Base-by-base conservation (phyloP, 1,139 yeast species). In the Trichomonascaceae sp. region DNA sequence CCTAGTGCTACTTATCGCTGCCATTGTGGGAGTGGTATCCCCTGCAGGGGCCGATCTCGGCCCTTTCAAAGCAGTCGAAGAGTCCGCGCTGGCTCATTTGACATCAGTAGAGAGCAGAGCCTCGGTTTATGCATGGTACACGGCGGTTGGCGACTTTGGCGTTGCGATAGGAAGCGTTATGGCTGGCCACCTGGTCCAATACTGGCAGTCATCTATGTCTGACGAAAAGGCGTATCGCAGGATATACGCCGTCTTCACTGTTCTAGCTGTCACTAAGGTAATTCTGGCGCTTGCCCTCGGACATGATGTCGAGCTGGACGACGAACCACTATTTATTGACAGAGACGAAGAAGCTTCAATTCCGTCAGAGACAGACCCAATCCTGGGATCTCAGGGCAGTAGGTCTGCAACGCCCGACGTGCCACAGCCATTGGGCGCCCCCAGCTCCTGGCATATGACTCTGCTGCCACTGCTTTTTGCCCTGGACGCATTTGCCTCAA, bases 21-120 rank as follows among this genome's bases (percentile, higher is more conserved):
- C 75, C 2, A 60, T 63, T n/a, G 37, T 70, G 29, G 77, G 76
- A 16, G 66, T 81, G 6, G 76, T 81, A 4, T 78, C 92, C 1
- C 89, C 93, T 1, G 71, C 81, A 17, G 92, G 93, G 23, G 81
- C 75, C 44, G 93, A 81, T 48, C 78, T 85, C 0, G 93, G 93
- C 0, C 93, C 93, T 0, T 81, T 81, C 53, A 76, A 77, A 47
- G 74, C 87, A 1, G 72, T 81, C 16, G 93, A 81, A 48, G 93
- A 81, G 47, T 77, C 87, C 0, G 67, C 76, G 31, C 63, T 81
- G 37, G 87, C 93, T 0, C 87, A 78, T 52, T 57, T 81, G 43
- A 75, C 87, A 1, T 74, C 77, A 0, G 65, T 67, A 31, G 64
- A 62, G 35, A 71, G 69, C 35, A 58, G 89, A 32, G 75, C 89